Base-by-base conservation (phyloP, 140 eudicot species). In the Anethum foeniculum region DNA sequence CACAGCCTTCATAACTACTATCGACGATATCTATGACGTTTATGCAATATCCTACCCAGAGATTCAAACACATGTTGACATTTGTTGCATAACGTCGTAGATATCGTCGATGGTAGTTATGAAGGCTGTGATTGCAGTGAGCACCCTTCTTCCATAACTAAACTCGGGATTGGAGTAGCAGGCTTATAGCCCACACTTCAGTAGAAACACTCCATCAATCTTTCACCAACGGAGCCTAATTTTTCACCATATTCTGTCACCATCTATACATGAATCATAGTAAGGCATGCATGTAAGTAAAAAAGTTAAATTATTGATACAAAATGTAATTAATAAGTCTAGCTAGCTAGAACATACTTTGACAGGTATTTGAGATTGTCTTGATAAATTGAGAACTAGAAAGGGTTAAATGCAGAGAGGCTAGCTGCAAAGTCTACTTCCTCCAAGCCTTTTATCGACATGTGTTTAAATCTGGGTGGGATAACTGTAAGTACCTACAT, bases 1-100 rank as follows among this genome's bases (percentile, higher is more conserved):
- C 36, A 82, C 72, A 3, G 68, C 84, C 54, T 21, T 84, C 4
- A 71, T 88, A 43, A 88, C 91, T 28, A 84, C 86, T 3, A 72
- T 90, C 12, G 93, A 89, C 77, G 93, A 89, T 78, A 56, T 87
- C 34, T 89, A 89, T 78, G 93, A 89, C 71, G 84, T 89, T 0
- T 83, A 80, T 69, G 93, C 91, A 38, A 38, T 38, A 38, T 38
- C 41, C 41, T 38, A 4, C 41, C 41, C 41, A 38, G 41, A 38
- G n/a, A n/a, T 38, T 38, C 41, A 38, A 38, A 38, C 41, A 38
- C 41, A 89, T 82, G 75, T 89, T 90, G 77, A n/a, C n/a, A n/a
- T n/a, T n/a, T n/a, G n/a, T n/a, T n/a, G n/a, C n/a, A n/a, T n/a
- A n/a, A n/a, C n/a, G n/a, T n/a, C n/a, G n/a, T 89, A 89, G 32